These are phyloP conservation scores for Stagonosporopsis vannaccii DNA, from an alignment of 2,329 filamentous ascomycete species.

Conservation along the genomic window DNA sequence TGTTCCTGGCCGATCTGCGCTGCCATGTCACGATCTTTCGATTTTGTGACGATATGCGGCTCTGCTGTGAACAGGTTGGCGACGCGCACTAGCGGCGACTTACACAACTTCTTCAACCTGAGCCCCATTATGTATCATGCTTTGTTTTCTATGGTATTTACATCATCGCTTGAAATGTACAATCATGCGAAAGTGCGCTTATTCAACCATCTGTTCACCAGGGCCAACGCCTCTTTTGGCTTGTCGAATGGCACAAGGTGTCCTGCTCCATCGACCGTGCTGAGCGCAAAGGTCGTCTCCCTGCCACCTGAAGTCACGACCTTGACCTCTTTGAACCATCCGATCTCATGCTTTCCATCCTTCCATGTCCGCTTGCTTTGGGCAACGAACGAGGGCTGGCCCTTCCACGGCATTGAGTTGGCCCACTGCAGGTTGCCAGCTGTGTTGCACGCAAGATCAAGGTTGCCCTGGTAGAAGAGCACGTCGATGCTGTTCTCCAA, in stretches of 20 bases:
- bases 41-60: conserved; percentile 15
- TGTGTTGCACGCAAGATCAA: conserved; percentile 53
- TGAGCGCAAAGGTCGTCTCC: conserved; percentile 44
- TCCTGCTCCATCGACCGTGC: conserved; percentile 51
- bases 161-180: conserved; percentile 13
- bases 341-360: conserved; percentile 33
- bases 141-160: background rate
- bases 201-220: conserved; percentile 41
- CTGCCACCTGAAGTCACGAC: conserved; percentile 35
- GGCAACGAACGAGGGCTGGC: conserved; percentile 53
- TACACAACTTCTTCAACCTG: conserved; percentile 9
- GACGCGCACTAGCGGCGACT: conserved; percentile 8
- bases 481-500: conserved; percentile 49
- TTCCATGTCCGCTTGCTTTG: conserved; percentile 40
- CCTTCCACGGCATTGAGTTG: conserved; percentile 53
- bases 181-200: conserved; percentile 39
- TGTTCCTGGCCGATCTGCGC: conserved; percentile 17
- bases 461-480: conserved; percentile 52
- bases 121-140: background rate
- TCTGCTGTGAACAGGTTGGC: background rate
- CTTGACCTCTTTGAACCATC: conserved; percentile 48
- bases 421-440: conserved; percentile 52
- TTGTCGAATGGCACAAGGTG: conserved; percentile 52
- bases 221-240: conserved; percentile 39
- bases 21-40: conserved; percentile 9